Percentiles rank a stretch among this genome's conserved stretches.
phyloP scores from a whole-genome alignment of 208 protist species.

The Blastocrithidia nonstop region DNA sequence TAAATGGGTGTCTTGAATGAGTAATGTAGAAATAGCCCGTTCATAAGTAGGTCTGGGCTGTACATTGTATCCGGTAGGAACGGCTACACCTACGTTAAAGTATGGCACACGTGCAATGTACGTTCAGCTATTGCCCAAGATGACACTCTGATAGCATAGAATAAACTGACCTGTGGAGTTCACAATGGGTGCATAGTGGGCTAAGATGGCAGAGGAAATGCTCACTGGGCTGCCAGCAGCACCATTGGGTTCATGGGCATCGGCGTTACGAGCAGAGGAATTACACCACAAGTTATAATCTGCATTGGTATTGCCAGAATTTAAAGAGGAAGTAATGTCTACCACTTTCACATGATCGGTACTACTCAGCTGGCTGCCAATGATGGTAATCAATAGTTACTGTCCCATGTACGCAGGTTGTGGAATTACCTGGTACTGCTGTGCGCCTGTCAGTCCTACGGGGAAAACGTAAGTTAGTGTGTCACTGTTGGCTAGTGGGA shows the following conservation, averaged over 20 bases:
- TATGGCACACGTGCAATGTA: slow-evolving; percentile 30
- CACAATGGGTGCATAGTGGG: slow-evolving; percentile 45
- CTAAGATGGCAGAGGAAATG: slow-evolving; percentile 21
- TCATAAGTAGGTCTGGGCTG: slow-evolving; percentile 26
- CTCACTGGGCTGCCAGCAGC: slow-evolving; percentile 28
- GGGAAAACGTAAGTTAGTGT: slow-evolving; percentile 74
- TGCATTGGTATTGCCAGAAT: slow-evolving; percentile 1
- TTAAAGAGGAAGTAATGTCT: slow-evolving; percentile 2
- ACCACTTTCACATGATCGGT: slow-evolving; percentile 72
- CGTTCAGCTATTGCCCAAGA: slow-evolving; percentile 23
- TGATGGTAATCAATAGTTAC: slow-evolving; percentile 38
- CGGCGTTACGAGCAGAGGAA: slow-evolving; percentile 27
- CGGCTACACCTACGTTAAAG: slow-evolving; percentile 52
- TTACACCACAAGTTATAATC: slow-evolving; percentile 28
- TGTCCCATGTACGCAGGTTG: slow-evolving; percentile 53
- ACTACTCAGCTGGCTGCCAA: slow-evolving; percentile 40
- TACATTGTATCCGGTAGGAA: slow-evolving; percentile 35
- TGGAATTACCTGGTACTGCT: slow-evolving; percentile 57
- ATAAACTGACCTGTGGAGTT: slow-evolving; percentile 54
- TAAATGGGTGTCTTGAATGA: slow-evolving; percentile 16
- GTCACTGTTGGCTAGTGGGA: slow-evolving; percentile 49
- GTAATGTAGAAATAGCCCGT: slow-evolving; percentile 29
- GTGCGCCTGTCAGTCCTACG: slow-evolving; percentile 58
- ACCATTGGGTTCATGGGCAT: slow-evolving; percentile 19
- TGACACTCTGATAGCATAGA: slow-evolving; percentile 67